These are phyloP conservation scores for Phycomyces nitens DNA, from an alignment of 192 early-diverging fungal species.

Conservation along the genomic window DNA sequence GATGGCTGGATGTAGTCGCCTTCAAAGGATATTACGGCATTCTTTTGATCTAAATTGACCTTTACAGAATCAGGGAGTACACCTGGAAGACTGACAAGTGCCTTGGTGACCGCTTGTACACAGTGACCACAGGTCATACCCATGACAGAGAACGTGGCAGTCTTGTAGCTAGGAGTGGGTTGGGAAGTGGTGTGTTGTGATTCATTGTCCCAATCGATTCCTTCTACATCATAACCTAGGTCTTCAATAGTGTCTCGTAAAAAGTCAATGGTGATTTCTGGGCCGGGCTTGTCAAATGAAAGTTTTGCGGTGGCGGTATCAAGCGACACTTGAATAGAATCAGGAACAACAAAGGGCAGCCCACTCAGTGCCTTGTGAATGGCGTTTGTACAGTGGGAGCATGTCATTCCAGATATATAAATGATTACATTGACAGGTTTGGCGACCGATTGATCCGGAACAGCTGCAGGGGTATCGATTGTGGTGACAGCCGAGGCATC, in stretches of 20 bases:
- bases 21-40: conserved; percentile 53
- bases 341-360: background rate
- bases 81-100: conserved; percentile 47
- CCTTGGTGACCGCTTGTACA: conserved; percentile 63
- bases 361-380: conserved; percentile 10
- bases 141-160: conserved; percentile 51
- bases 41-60: conserved; percentile 66
- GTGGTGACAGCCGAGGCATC: too few relatives aligned
- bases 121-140: conserved; percentile 91
- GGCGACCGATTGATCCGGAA: background rate
- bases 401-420: conserved; percentile 32
- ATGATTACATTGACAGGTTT: background rate
- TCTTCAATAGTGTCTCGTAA: conserved; percentile 10
- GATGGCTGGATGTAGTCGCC: conserved; percentile 22
- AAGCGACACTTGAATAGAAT: conserved; percentile 12
- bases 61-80: conserved; percentile 50
- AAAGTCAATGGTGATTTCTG: background rate
- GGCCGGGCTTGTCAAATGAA: background rate
- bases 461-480: too few relatives aligned
- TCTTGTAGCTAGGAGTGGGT: background rate
- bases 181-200: background rate
- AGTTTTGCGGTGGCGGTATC: conserved; percentile 6
- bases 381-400: conserved; percentile 24
- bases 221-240: conserved; percentile 22
- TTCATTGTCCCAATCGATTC: background rate